These are phyloP conservation scores for Heterobasidion annosum DNA, from an alignment of 1,284 basidiomycete species.

Conservation along the genomic window DNA sequence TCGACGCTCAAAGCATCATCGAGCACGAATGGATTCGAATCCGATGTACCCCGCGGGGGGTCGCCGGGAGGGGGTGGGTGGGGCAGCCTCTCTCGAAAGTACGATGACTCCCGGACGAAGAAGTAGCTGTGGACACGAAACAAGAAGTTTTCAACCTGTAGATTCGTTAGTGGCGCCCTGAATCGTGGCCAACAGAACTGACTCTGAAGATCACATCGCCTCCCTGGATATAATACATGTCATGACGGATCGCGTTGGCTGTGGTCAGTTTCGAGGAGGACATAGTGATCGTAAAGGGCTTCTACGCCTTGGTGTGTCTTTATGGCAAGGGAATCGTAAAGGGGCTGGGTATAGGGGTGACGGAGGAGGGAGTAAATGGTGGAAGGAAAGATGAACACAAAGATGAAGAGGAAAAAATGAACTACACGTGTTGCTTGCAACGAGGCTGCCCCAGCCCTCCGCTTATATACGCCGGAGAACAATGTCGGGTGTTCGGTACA, in stretches of 20 bases:
- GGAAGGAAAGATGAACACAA: neutral
- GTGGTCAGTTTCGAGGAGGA: constrained; percentile 1
- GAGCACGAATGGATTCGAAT: constrained; percentile 42
- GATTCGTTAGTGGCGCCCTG: neutral
- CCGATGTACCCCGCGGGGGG: constrained; percentile 29
- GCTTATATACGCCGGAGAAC: constrained; percentile 8
- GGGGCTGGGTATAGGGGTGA: neutral
- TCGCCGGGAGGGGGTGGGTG: constrained; percentile 35
- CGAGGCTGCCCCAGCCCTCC: constrained; percentile 6
- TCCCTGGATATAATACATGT: constrained; percentile 41
- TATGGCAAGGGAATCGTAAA: neutral
- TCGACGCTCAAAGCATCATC: constrained; percentile 37
- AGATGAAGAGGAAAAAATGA: constrained; percentile 1
- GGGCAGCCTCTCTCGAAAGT: constrained; percentile 38
- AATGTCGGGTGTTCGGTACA: constrained; percentile 2
- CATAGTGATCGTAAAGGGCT: constrained; percentile 5
- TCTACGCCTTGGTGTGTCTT: neutral
- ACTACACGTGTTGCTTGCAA: constrained; percentile 12
- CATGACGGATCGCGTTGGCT: constrained; percentile 26
- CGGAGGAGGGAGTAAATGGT: neutral
- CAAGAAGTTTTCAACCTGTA: constrained; percentile 22
- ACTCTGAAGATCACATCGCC: constrained; percentile 50
- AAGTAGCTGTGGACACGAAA: constrained; percentile 61
- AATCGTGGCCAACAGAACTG: constrained; percentile 14
- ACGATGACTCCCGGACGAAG: constrained; percentile 52